Conservation (phyloP, 192 early-diverging fungal species). For the Diversispora epigaea region DNA sequence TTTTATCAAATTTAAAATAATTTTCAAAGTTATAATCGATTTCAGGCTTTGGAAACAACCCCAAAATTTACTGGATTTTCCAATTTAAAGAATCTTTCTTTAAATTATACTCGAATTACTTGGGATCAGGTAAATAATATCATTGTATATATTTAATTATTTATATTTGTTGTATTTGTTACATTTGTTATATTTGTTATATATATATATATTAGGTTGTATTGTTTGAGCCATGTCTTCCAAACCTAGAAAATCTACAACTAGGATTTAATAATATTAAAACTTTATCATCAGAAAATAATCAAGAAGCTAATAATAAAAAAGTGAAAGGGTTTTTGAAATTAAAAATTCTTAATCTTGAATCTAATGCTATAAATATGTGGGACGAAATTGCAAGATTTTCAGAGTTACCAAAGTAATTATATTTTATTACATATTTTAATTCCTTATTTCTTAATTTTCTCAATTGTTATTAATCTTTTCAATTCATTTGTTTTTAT, state of each 20-base stretch:
- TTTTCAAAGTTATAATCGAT: conserved; percentile 33
- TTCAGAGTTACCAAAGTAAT: conserved; percentile 45
- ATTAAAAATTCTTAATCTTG: conserved; percentile 52
- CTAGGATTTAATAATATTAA: conserved; percentile 48
- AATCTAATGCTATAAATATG: conserved; percentile 44
- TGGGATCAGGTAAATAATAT: conserved; percentile 38
- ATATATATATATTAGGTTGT: conserved; percentile 30
- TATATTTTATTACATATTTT: background rate
- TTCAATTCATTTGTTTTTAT: background rate
- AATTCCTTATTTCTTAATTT: background rate
- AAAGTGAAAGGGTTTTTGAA: conserved; percentile 42
- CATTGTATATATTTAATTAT: background rate
- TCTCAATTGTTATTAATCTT: background rate
- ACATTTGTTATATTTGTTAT: background rate
- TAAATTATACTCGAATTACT: conserved; percentile 37
- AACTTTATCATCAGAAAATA: conserved; percentile 14
- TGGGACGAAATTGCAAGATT: conserved; percentile 50
- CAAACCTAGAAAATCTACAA: conserved; percentile 51
- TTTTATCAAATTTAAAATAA: no score
- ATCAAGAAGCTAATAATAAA: background rate
- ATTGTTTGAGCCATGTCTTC: conserved; percentile 44
- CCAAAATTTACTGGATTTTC: conserved; percentile 31
- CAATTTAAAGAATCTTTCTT: conserved; percentile 36
- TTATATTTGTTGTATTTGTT: conserved; percentile 10
- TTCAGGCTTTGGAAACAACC: conserved; percentile 20